Conservation (phyloP, 148 eudicot genomes). For the Oxyria digyna region DNA sequence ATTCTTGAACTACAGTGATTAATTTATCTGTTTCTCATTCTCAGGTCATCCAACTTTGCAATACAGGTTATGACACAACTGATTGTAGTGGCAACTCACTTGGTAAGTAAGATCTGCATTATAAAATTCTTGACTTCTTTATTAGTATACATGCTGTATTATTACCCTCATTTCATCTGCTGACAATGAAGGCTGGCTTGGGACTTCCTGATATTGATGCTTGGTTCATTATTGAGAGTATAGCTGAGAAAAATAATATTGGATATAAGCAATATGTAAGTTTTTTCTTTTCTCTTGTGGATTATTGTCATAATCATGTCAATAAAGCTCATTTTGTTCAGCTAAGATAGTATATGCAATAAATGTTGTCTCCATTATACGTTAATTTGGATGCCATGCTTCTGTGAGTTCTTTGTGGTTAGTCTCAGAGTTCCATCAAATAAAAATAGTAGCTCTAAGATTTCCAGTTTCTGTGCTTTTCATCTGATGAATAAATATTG, state of each 20-base stretch:
- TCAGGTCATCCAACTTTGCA: constrained; percentile 88
- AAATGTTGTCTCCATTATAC: neutral
- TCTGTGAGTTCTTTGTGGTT: neutral
- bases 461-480: neutral
- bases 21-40: constrained; percentile 11
- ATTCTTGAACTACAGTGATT: neutral
- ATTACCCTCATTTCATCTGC: neutral
- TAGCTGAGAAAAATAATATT: constrained; percentile 89
- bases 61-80: constrained; percentile 65
- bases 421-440: neutral
- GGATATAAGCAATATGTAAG: constrained; percentile 95
- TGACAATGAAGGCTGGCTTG: constrained; percentile 70
- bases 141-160: neutral
- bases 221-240: constrained; percentile 85
- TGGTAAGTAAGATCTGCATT: constrained; percentile 36
- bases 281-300: constrained; percentile 3
- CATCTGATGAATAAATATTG: neutral
- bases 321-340: neutral
- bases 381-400: neutral
- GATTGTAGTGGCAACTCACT: constrained; percentile 65
- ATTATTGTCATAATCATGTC: neutral
- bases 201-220: constrained; percentile 91
- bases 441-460: neutral
- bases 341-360: neutral
- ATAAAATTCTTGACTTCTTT: neutral